Evolutionary conservation across 805 yeast genomes (phyloP).

Genomic region (Metschnikowia hibisci): DNA sequence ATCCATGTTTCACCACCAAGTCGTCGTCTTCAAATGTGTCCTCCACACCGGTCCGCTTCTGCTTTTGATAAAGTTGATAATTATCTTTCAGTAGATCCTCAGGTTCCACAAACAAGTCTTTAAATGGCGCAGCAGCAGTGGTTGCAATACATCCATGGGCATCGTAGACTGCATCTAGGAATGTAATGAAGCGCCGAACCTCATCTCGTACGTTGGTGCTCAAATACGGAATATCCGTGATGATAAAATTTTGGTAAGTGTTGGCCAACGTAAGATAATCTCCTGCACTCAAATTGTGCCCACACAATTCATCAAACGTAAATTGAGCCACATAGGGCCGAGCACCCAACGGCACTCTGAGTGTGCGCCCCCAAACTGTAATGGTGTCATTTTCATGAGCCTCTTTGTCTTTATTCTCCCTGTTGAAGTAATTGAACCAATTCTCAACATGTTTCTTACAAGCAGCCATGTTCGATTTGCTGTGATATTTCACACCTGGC

Average conservation of each 20-base stretch:
- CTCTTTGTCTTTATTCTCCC: constrained; percentile 40
- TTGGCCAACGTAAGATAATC: constrained; percentile 84
- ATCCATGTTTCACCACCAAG: constrained; percentile 71
- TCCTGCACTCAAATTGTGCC: constrained; percentile 85
- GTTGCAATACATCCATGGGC: constrained; percentile 84
- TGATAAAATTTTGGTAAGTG: constrained; percentile 70
- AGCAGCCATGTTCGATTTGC: constrained; percentile 46
- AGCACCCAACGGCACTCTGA: constrained; percentile 70
- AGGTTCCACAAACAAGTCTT: constrained; percentile 81
- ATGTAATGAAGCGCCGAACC: constrained; percentile 88
- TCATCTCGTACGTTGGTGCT: constrained; percentile 75
- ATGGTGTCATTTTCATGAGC: constrained; percentile 25
- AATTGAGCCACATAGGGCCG: constrained; percentile 86
- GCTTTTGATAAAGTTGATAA: constrained; percentile 39
- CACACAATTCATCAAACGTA: constrained; percentile 83
- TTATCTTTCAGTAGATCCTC: constrained; percentile 52
- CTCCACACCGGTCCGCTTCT: constrained; percentile 34
- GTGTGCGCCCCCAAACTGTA: constrained; percentile 84
- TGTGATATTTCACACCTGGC: constrained; percentile 52
- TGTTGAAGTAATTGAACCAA: constrained; percentile 81
- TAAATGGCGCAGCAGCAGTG: constrained; percentile 82
- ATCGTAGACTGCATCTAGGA: constrained; percentile 93
- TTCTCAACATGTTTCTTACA: constrained; percentile 60
- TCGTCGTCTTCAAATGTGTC: constrained; percentile 51
- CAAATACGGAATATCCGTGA: constrained; percentile 88